Evolutionary conservation across 2,329 filamentous ascomycete species (phyloP).

Genomic region (Colletotrichum gigasporum): DNA sequence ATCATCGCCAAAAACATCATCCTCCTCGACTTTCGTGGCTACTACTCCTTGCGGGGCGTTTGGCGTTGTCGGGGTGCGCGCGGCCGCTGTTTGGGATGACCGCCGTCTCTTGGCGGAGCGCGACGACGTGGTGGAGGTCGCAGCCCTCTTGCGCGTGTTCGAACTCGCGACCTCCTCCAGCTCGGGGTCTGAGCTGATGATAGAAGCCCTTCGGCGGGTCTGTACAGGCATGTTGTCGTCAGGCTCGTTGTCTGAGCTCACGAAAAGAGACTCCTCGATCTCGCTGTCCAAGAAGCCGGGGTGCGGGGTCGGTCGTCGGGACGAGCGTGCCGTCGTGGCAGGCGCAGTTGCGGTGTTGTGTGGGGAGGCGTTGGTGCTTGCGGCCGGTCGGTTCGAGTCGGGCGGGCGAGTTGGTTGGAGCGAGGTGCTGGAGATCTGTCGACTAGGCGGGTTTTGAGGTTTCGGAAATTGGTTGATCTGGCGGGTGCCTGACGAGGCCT

Average conservation of each 20-base stretch:
- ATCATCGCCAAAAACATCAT: conserved; percentile 41
- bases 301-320: not conserved
- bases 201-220: conserved; percentile 30
- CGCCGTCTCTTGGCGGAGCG: conserved; percentile 26
- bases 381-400: conserved; percentile 17
- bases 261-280: conserved; percentile 25
- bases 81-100: conserved; percentile 26
- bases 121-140: conserved; percentile 20
- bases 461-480: not conserved
- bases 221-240: conserved; percentile 32
- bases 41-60: conserved; percentile 31
- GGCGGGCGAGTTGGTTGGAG: no score
- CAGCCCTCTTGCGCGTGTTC: conserved; percentile 23
- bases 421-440: not conserved
- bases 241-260: conserved; percentile 27
- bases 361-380: conserved; percentile 32
- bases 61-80: conserved; percentile 35
- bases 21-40: conserved; percentile 23
- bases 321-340: conserved; percentile 20
- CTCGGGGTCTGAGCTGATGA: conserved; percentile 25
- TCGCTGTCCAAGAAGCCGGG: not conserved
- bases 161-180: conserved; percentile 22
- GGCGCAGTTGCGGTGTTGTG: conserved; percentile 26
- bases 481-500: conserved; percentile 26
- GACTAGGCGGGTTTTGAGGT: not conserved